Base-by-base conservation (phyloP, 768 basidiomycete genomes). In the Suillus decipiens region DNA sequence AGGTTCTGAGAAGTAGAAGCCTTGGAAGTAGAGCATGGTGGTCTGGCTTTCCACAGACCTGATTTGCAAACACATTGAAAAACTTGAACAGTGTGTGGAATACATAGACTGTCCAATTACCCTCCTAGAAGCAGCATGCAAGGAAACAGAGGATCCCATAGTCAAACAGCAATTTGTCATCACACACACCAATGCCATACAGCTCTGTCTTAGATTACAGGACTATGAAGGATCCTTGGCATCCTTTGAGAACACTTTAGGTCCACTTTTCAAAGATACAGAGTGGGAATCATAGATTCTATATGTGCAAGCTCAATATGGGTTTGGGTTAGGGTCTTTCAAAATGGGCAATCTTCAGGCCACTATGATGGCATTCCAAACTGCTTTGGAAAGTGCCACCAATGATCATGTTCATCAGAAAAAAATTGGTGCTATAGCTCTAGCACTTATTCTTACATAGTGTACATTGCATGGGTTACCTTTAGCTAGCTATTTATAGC, bases 51-150 rank as follows among this genome's bases (percentile, higher is more conserved):
- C n/a, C n/a, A n/a, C n/a, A n/a, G 90, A 87, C 0, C 84, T 99
- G 6, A 78, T 98, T 24, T 93, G 90, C 72, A 97, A 99, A 71
- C 83, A 88, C 59, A 77, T 99, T 5, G 90, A 88, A 14, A 89
- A 93, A 43, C 69, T 82, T 36, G 84, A 87, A 17, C 80, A 86
- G 34, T 92, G 87, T 7, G 76, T 81, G 17, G 75, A 79, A 31
- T 77, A 86, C 41, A 80, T 95, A 45, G 74, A 80, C 37, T 82
- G 81, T 34, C 87, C 90, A 1, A 92, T 93, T 15, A 63, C 74
- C 4, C 79, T 95, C 11, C 78, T 99, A n/a, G 96, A 99, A 74
- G 82, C 86, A 2, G 82, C 84, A 34, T 99, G 97, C 76, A 96
- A 99, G 73, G 87, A 90, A 60, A 85, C 84, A 15, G 97, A 99